Evolutionary conservation across 257 asterid species (phyloP).

Genomic region (Solanum acaule): DNA sequence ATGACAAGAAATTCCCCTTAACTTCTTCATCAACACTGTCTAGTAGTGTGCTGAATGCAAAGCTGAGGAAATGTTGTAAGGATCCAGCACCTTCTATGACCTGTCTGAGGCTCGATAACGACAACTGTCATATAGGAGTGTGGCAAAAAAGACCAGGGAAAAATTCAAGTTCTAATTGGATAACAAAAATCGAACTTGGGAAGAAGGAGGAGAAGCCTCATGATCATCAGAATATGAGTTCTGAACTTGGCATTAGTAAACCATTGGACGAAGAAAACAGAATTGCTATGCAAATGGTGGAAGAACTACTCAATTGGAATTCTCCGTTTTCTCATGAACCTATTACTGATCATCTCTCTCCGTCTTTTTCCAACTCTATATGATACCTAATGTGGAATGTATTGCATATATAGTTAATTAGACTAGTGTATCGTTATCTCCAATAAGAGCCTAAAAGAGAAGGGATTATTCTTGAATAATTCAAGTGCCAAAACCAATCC

Average conservation of each 20-base stretch:
- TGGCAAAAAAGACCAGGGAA: conserved; percentile 64
- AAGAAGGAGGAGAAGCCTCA: neutral
- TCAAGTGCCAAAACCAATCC: neutral
- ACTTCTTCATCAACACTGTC: conserved; percentile 13
- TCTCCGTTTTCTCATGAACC: conserved; percentile 14
- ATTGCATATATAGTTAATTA: neutral
- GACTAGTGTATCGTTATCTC: neutral
- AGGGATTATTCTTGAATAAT: neutral
- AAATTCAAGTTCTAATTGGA: conserved; percentile 47
- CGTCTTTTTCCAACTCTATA: neutral
- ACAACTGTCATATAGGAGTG: conserved; percentile 53
- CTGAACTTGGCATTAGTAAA: conserved; percentile 1
- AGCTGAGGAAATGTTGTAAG: conserved; percentile 61
- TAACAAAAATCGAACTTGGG: conserved; percentile 56
- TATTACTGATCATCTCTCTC: neutral
- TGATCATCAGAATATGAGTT: neutral
- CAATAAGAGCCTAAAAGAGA: neutral
- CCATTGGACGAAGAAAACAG: conserved; percentile 56
- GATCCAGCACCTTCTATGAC: conserved; percentile 63
- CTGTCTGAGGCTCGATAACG: conserved; percentile 57
- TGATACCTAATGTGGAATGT: neutral
- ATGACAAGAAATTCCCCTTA: neutral
- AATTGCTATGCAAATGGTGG: conserved; percentile 82
- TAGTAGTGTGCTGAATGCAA: conserved; percentile 40
- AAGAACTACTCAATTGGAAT: conserved; percentile 61